Evolutionary conservation across 2,329 filamentous ascomycete species (phyloP).

Genomic region (Dothistroma septosporum): DNA sequence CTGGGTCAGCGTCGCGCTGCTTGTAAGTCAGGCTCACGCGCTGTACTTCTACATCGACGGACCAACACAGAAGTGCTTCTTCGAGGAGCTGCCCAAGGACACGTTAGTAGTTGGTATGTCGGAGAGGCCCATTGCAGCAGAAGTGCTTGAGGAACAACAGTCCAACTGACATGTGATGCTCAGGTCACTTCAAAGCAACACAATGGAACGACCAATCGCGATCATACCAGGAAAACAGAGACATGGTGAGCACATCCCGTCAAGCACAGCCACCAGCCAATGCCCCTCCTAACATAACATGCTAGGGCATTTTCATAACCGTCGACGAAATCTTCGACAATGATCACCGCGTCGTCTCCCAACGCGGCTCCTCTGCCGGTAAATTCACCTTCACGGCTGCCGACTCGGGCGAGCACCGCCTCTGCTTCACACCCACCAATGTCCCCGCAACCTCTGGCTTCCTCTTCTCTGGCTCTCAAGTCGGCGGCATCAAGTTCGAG

Average conservation of each 20-base stretch:
- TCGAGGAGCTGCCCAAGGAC: conserved; percentile 95
- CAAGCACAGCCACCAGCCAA: background rate
- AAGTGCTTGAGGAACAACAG: background rate
- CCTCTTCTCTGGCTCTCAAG: conserved; percentile 61
- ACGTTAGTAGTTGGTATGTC: conserved; percentile 80
- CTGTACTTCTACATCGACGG: conserved; percentile 96
- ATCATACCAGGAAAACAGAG: conserved; percentile 67
- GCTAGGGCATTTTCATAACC: conserved; percentile 72
- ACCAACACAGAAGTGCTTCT: conserved; percentile 86
- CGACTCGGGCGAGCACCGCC: conserved; percentile 89
- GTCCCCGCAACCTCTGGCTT: conserved; percentile 66
- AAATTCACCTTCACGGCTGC: conserved; percentile 94
- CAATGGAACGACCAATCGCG: conserved; percentile 70
- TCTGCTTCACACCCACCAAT: conserved; percentile 87
- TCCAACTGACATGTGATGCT: background rate
- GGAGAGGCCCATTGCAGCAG: background rate
- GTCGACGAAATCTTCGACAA: conserved; percentile 98
- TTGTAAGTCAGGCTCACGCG: conserved; percentile 63
- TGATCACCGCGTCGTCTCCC: conserved; percentile 90
- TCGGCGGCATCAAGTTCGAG: conserved; percentile 75
- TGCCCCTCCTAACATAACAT: background rate
- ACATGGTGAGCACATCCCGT: conserved; percentile 37
- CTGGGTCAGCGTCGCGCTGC: conserved; percentile 33
- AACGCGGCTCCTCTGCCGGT: conserved; percentile 69
- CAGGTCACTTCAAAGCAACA: conserved; percentile 79